These are phyloP conservation scores for Leptographium flavum DNA, from an alignment of 2,329 filamentous ascomycete genomes.

Conservation along the genomic window DNA sequence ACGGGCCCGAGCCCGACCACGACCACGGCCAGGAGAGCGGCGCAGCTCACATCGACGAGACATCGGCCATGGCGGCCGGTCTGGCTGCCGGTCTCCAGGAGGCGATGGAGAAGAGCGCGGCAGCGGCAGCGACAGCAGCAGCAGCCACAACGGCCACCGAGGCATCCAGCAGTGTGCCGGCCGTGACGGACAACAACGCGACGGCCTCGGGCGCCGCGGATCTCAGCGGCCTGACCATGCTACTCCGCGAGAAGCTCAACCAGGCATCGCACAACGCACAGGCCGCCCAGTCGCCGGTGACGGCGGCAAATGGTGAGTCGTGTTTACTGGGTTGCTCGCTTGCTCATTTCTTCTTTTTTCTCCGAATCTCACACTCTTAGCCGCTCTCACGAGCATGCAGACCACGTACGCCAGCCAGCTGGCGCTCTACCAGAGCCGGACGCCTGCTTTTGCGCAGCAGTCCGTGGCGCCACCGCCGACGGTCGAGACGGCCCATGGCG, in stretches of 20 bases:
- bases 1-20: too few species aligned
- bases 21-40: background rate
- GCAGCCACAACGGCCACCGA: background rate
- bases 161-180: background rate
- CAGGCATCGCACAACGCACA: conserved; percentile 5
- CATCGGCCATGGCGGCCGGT: too few species aligned
- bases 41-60: background rate
- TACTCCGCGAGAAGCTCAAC: conserved; percentile 14
- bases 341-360: background rate
- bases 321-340: too few species aligned
- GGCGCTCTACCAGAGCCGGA: conserved; percentile 7
- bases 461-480: conserved; percentile 2
- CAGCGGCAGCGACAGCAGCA: background rate
- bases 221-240: conserved; percentile 13
- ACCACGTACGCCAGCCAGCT: conserved; percentile 9
- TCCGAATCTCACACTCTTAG: background rate
- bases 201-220: conserved; percentile 5
- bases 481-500: conserved; percentile 6
- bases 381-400: conserved; percentile 9
- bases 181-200: background rate
- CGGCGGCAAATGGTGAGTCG: conserved; percentile 6
- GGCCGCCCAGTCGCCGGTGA: conserved; percentile 2
- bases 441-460: conserved; percentile 6
- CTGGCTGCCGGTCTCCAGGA: too few species aligned
- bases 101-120: conserved; percentile 9